Conservation (phyloP, 257 asterid species). For the Nicotiana tabacum region DNA sequence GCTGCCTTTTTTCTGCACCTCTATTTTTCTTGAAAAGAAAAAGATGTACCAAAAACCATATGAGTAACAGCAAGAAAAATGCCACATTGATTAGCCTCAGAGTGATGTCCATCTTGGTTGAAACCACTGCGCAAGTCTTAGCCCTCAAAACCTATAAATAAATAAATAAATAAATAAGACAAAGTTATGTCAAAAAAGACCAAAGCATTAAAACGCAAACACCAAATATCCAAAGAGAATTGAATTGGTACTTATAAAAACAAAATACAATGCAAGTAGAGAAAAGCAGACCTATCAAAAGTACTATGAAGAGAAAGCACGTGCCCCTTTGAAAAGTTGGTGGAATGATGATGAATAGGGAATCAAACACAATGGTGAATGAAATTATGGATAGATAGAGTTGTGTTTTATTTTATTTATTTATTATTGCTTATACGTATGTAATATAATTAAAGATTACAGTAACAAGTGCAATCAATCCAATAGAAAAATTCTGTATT, state of each 20-base stretch:
- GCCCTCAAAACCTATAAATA: conserved; percentile 12
- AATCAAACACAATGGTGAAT: conserved; percentile 10
- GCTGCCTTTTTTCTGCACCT: conserved; percentile 13
- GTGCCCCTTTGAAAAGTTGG: conserved; percentile 38
- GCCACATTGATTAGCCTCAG: conserved; percentile 39
- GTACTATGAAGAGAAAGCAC: conserved; percentile 33
- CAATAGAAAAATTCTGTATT: neutral
- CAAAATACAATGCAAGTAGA: neutral
- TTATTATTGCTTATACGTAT: neutral
- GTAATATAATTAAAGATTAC: neutral
- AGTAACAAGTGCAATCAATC: neutral
- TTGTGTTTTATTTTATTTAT: neutral
- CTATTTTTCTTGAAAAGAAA: conserved; percentile 17
- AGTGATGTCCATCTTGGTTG: conserved; percentile 32
- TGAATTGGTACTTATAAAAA: too few species aligned
- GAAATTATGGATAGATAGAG: neutral
- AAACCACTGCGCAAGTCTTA: conserved; percentile 3
- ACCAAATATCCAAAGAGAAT: neutral
- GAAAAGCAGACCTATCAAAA: neutral
- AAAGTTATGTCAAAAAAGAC: neutral
- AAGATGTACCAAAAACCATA: conserved; percentile 40
- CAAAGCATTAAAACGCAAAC: neutral
- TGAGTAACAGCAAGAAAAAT: conserved; percentile 40
- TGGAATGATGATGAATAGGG: conserved; percentile 37
- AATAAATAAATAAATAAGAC: neutral